phyloP scores from a whole-genome alignment of 2,329 filamentous ascomycete genomes.

The Leptographium lundbergii region DNA sequence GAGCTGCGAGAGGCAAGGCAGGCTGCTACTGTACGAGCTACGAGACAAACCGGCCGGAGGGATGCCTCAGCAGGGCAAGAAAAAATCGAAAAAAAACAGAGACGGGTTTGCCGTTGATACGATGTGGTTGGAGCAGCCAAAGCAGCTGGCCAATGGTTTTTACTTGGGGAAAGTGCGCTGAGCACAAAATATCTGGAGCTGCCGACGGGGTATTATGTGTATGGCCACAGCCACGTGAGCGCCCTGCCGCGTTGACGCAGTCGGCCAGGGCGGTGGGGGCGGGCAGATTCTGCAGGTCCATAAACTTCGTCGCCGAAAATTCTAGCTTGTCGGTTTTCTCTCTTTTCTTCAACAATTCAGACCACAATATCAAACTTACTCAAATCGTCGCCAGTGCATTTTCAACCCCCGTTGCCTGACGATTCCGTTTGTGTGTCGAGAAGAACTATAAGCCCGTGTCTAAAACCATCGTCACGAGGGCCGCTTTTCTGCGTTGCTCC shows the following conservation, averaged over 20 bases:
- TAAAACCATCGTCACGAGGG: slow-evolving; percentile 60
- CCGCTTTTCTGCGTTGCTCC: slow-evolving; percentile 40
- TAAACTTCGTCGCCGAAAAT: neutral
- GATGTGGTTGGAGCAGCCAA: neutral
- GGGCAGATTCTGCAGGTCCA: neutral
- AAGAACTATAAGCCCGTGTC: slow-evolving; percentile 39
- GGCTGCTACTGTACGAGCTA: neutral
- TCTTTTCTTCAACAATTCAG: slow-evolving; percentile 14
- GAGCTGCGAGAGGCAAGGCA: neutral
- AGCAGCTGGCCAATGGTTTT: neutral
- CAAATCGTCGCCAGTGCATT: slow-evolving; percentile 25
- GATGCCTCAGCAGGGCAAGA: neutral
- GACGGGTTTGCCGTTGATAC: neutral
- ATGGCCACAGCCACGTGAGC: neutral
- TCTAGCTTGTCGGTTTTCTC: slow-evolving; percentile 7
- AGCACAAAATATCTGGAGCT: neutral
- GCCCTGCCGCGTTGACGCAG: neutral
- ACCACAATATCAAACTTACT: slow-evolving; percentile 18
- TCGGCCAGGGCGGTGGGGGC: slow-evolving; percentile 1
- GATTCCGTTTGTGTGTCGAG: slow-evolving; percentile 44
- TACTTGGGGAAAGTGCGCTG: neutral
- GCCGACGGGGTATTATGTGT: neutral
- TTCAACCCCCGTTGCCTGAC: slow-evolving; percentile 27
- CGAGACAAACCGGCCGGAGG: neutral
- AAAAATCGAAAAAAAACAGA: neutral